Conservation (phyloP, 805 yeast genomes). For the Candida silvicultrix region DNA sequence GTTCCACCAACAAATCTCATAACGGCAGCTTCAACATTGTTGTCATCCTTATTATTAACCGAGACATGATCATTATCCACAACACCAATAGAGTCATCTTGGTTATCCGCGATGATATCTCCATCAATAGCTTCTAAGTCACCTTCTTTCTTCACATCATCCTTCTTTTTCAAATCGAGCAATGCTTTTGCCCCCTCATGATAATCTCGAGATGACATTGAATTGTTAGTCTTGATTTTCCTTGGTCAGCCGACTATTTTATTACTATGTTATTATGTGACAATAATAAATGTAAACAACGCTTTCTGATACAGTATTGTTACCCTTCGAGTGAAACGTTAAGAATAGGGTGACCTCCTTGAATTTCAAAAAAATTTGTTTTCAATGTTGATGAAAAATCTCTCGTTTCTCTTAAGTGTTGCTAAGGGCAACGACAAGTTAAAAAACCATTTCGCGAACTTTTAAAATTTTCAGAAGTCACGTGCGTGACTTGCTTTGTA, state of each 20-base stretch:
- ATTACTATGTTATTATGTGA: not conserved
- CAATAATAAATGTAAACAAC: slow-evolving; percentile 1
- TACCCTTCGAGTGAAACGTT: not conserved
- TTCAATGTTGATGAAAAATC: not conserved
- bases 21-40: slow-evolving; percentile 74
- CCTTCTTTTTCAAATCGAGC: slow-evolving; percentile 17
- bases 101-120: not conserved
- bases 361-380: no score
- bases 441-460: no score
- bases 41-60: slow-evolving; percentile 21
- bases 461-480: no score
- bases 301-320: not conserved
- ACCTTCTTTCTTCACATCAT: slow-evolving; percentile 7
- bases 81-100: not conserved
- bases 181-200: slow-evolving; percentile 22
- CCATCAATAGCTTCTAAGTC: not conserved
- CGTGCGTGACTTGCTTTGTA: no score
- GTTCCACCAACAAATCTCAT: slow-evolving; percentile 67
- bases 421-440: no score
- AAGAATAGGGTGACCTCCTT: slow-evolving; percentile 1
- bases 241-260: not conserved
- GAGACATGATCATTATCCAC: slow-evolving; percentile 1
- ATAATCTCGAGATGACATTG: slow-evolving; percentile 11
- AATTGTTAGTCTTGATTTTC: not conserved
- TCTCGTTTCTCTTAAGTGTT: no score